Percentiles rank a stretch among this genome's conserved stretches.
Evolutionary conservation across 2,329 filamentous ascomycete species (phyloP).

Genomic region (Pseudocercospora eumusae): DNA sequence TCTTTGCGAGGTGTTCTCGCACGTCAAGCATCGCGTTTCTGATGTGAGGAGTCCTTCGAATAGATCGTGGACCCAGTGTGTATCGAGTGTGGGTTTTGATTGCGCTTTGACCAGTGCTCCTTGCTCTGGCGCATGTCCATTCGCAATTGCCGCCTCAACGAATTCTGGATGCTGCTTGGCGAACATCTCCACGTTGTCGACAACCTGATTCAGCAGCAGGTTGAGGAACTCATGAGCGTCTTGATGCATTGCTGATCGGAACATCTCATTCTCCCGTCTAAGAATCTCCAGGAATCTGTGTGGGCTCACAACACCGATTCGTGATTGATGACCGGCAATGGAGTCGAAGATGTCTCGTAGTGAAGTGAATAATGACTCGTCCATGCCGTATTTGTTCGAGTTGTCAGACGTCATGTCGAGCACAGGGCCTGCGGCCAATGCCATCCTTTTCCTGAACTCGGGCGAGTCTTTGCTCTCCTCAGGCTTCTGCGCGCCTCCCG

Average conservation of each 20-base stretch:
- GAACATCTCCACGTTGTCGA: constrained; percentile 89
- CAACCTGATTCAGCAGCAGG: constrained; percentile 90
- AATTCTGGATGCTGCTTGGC: constrained; percentile 62
- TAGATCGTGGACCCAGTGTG: constrained; percentile 90
- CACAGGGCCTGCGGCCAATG: constrained; percentile 82
- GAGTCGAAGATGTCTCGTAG: constrained; percentile 96
- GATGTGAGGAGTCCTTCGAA: constrained; percentile 95
- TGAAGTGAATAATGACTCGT: constrained; percentile 90
- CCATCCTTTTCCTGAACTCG: constrained; percentile 97
- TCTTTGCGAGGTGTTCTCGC: constrained; percentile 90
- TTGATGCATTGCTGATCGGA: constrained; percentile 94
- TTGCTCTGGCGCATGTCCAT: constrained; percentile 32
- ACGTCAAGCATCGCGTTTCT: constrained; percentile 93
- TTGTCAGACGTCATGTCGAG: constrained; percentile 83
- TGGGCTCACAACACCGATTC: constrained; percentile 88
- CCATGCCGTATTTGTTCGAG: constrained; percentile 80
- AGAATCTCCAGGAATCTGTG: constrained; percentile 92
- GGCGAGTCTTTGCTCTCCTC: constrained; percentile 94
- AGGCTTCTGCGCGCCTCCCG: constrained; percentile 62
- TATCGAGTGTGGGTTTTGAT: constrained; percentile 37
- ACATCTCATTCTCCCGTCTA: constrained; percentile 94
- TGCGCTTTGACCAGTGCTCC: constrained; percentile 22
- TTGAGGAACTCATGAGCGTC: constrained; percentile 98
- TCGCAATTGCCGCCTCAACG: constrained; percentile 25
- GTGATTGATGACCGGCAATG: constrained; percentile 75